Conservation (phyloP, 257 asterid genomes). For the Penstemon barbatus region DNA sequence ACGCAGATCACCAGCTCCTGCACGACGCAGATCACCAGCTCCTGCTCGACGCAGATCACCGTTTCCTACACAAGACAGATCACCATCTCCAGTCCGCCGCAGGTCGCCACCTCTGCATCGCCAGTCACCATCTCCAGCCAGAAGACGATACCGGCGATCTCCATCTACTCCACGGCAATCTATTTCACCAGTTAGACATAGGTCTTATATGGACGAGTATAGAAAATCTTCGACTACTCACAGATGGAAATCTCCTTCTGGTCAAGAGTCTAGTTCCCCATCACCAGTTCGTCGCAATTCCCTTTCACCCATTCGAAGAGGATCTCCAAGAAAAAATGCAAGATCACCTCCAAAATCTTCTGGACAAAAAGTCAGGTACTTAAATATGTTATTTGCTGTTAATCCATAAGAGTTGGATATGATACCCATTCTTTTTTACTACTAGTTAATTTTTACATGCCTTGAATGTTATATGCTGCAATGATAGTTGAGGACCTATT, state of each 20-base stretch:
- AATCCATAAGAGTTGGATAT: constrained; percentile 11
- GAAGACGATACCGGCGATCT: constrained; percentile 52
- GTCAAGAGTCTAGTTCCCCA: constrained; percentile 56
- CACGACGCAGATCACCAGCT: constrained; percentile 35
- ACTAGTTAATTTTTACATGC: constrained; percentile 14
- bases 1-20: constrained; percentile 30
- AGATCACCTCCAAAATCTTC: constrained; percentile 62
- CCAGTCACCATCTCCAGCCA: constrained; percentile 49
- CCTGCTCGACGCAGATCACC: constrained; percentile 45
- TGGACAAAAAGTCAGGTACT: constrained; percentile 69
- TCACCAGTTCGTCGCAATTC: constrained; percentile 47
- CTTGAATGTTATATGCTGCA: constrained; percentile 16
- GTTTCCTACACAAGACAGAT: constrained; percentile 35
- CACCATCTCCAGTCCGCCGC: constrained; percentile 43
- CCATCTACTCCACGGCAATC: constrained; percentile 57
- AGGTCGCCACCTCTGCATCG: constrained; percentile 26
- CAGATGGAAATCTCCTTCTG: constrained; percentile 45
- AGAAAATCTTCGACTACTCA: constrained; percentile 55
- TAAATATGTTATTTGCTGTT: constrained; percentile 15
- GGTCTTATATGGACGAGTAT: constrained; percentile 42
- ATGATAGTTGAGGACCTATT: background rate
- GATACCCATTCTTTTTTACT: constrained; percentile 10
- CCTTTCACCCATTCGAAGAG: constrained; percentile 54
- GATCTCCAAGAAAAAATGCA: constrained; percentile 38
- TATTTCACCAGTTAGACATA: constrained; percentile 49